Base-by-base conservation (phyloP, 2,329 filamentous ascomycete genomes). In the Acephala macrosclerotiorum region DNA sequence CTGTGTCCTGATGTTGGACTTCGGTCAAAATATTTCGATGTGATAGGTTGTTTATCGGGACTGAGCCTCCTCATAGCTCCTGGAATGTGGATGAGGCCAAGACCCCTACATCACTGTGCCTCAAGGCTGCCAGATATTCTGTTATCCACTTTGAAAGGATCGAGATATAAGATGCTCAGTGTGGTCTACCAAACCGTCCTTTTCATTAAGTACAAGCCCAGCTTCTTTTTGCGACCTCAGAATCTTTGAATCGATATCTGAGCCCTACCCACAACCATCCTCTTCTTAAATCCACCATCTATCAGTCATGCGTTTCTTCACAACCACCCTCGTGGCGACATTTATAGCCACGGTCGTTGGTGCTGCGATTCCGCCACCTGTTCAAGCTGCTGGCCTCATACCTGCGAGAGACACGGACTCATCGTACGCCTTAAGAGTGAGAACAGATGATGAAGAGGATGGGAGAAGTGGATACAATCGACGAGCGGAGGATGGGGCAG, bases 221-320 rank as follows among this genome's bases (percentile, higher is more conserved):
- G 12, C 36, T 40, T 11, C 18, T n/a, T 6, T 18, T 42, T 42
- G 12, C 7, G 18, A n/a, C 16, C 6, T 42, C 6, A 16, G n/a
- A 1, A 18, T 18, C 16, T n/a, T 25, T 20, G 20, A 49, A 7
- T 9, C 18, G 3, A 7, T n/a, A 18, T 29, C 9, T 22, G 2
- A 2, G 16, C 49, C n/a, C n/a, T n/a, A n/a, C n/a, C n/a, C n/a
- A 55, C 22, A 11, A 22, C 20, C 16, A 33, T 42, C 26, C 35
- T 2, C 18, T 16, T 29, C 35, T 16, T 16, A 1, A 20, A 29
- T 26, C 22, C 8, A 14, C 42, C 40, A 29, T n/a, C 33, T 45
- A n/a, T 20, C 26, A 53, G 4, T 3, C 58, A 53, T 64, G 61
- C 56, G 36, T 14, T 16, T 60, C 61, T 22, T 45, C 8, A 33